A percentile compares a stretch with the other conserved stretches of the same genome.
phyloP scores from a whole-genome alignment of 495 filamentous ascomycete species.

The Penicillium odoratum region DNA sequence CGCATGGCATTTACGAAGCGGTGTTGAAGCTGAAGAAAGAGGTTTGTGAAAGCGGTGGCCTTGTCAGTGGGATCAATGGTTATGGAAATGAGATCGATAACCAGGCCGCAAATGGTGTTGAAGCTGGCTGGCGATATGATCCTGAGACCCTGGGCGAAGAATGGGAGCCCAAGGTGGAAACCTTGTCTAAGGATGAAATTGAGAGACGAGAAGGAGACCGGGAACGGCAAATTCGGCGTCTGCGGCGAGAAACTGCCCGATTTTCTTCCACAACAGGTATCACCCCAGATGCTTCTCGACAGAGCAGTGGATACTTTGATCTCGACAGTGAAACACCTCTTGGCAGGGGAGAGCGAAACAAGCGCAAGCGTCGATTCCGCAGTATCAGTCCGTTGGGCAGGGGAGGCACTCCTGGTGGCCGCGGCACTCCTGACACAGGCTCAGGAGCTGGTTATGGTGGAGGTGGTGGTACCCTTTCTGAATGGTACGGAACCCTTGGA shows the following conservation, averaged over 20 bases:
- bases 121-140: constrained; percentile 94
- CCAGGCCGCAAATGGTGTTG: constrained; percentile 72
- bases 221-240: constrained; percentile 81
- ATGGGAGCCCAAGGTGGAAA: constrained; percentile 94
- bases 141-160: constrained; percentile 84
- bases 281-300: constrained; percentile 60
- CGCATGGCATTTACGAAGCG: constrained; percentile 96
- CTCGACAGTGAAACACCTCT: constrained; percentile 64
- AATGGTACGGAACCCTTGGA: constrained; percentile 50
- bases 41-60: constrained; percentile 82
- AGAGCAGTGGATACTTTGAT: constrained; percentile 60
- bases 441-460: constrained; percentile 63
- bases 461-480: constrained; percentile 69
- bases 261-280: constrained; percentile 84
- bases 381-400: constrained; percentile 76
- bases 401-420: constrained; percentile 66
- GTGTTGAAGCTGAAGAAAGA: constrained; percentile 93
- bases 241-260: constrained; percentile 87
- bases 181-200: constrained; percentile 90
- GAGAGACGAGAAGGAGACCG: constrained; percentile 96
- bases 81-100: constrained; percentile 82
- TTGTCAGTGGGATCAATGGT: constrained; percentile 69
- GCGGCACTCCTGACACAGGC: constrained; percentile 73
- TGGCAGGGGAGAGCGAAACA: constrained; percentile 84
- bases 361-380: constrained; percentile 91